Evolutionary conservation across 2,329 filamentous ascomycete species (phyloP).

Genomic region (Lachnellula arida): DNA sequence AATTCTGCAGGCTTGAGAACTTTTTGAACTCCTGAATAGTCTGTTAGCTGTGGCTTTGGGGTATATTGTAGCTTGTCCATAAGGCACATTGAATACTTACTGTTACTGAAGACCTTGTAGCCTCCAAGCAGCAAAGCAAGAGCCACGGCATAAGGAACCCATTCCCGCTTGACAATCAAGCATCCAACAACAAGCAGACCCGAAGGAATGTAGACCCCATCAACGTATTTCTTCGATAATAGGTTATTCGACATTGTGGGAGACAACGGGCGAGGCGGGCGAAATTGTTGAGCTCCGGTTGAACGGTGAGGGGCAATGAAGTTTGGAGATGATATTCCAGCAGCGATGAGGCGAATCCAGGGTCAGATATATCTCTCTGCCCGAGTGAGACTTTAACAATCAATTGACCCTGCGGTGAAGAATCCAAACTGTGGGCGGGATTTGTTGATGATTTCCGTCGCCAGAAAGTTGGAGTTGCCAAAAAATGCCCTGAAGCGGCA

Average conservation of each 20-base stretch:
- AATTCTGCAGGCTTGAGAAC: conserved; percentile 83
- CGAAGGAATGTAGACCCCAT: conserved; percentile 81
- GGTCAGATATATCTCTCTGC: too few species aligned
- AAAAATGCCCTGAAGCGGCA: not conserved
- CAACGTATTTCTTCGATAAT: conserved; percentile 60
- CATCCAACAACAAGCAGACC: conserved; percentile 71
- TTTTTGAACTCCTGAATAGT: conserved; percentile 61
- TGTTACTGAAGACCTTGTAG: conserved; percentile 65
- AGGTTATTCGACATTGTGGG: not conserved
- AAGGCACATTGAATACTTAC: conserved; percentile 47
- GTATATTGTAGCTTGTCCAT: not conserved
- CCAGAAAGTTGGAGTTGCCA: too few species aligned
- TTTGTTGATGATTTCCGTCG: too few species aligned
- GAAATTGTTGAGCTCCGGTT: not conserved
- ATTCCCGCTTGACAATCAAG: conserved; percentile 74
- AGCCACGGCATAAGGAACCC: conserved; percentile 63
- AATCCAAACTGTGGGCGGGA: too few species aligned
- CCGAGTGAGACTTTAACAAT: too few species aligned
- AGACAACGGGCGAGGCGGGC: not conserved
- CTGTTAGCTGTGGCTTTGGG: conserved; percentile 9
- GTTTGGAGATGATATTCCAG: too few species aligned
- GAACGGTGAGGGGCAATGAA: too few species aligned
- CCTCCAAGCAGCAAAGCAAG: conserved; percentile 62
- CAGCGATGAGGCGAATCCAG: too few species aligned
- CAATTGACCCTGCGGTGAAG: too few species aligned